A percentile compares a stretch with the other conserved stretches of the same genome.
phyloP scores from a whole-genome alignment of 2,329 filamentous ascomycete genomes.

The Phaeosphaeria sp. region DNA sequence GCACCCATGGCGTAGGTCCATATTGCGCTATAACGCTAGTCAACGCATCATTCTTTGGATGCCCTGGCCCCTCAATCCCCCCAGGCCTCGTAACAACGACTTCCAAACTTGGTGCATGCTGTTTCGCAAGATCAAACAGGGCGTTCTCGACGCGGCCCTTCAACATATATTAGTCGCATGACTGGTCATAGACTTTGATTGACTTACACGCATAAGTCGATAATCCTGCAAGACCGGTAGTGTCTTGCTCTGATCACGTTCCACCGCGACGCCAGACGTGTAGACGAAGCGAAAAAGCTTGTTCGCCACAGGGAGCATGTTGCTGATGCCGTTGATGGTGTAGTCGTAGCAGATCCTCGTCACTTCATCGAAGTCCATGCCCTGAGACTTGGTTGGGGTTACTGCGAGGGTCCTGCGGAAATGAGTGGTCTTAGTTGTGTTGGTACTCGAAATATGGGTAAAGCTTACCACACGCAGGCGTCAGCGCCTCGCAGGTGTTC shows the following conservation, averaged over 20 bases:
- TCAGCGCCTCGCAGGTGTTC: too few species aligned
- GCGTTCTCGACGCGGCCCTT: neutral
- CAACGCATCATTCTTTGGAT: neutral
- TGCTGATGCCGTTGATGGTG: neutral
- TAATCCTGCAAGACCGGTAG: conserved; percentile 3
- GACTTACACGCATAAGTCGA: conserved; percentile 13
- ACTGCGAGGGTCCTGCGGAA: too few species aligned
- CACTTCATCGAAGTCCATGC: neutral
- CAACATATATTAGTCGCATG: neutral
- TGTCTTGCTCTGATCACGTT: conserved; percentile 13
- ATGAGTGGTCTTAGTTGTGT: too few species aligned
- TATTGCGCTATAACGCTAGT: neutral
- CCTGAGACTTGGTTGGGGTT: too few species aligned
- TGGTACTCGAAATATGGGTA: too few species aligned
- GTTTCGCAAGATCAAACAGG: neutral
- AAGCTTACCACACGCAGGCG: too few species aligned
- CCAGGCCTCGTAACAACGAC: neutral
- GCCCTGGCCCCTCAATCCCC: neutral
- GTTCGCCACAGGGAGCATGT: neutral
- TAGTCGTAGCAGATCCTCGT: neutral
- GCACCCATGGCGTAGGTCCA: neutral
- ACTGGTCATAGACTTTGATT: neutral
- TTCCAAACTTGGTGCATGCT: neutral
- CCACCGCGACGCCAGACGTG: conserved; percentile 11
- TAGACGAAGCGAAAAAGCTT: conserved; percentile 18